Base-by-base conservation (phyloP, 2,329 filamentous ascomycete species). In the Cryphonectria naterciae region DNA sequence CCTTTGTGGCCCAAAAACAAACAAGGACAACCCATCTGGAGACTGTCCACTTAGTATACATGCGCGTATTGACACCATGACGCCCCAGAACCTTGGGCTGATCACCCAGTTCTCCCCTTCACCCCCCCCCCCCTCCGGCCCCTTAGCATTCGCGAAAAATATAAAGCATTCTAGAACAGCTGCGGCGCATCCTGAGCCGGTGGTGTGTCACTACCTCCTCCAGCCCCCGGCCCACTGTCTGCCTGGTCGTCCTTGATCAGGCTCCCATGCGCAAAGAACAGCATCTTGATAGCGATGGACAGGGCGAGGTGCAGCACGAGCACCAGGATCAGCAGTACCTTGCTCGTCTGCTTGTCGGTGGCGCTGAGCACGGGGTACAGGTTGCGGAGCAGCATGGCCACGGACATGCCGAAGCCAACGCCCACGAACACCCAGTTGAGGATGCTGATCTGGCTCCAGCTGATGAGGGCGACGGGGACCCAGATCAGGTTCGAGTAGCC, bases 401-500 rank as follows among this genome's bases (percentile, higher is more conserved):
- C 92, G n/a, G 92, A 94, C 77, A 95, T 83, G 58, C 88, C 93
- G 79, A 95, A 95, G 46, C 94, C 94, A 74, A 98, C 86, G 41
- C 88, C 94, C 22, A 98, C 95, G 80, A 99, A 97, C 25, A 94
- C 89, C 88, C 93, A 98, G 84, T 99, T 99, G 75, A 99, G 88
- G 69, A 94, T 89, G 68, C 89, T 90, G 76, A 98, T 84, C 68
- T 92, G 92, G 74, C 92, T 95, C 93, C 95, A 98, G 79, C 92
- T 94, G 75, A 98, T 93, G 73, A 97, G 83, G 64, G 96, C 95
- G 60, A 99, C 95, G 2, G 92, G 93, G 76, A 99, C 95, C 96
- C 96, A 99, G 78, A 99, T 93, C 77, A 99, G 85, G 83, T 99
- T 99, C 70, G 92, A 89, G 85, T 99, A 99, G 68, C 96, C 96